Conservation (phyloP, 164 flowering plant genomes). For the Liquidambar formosana region DNA sequence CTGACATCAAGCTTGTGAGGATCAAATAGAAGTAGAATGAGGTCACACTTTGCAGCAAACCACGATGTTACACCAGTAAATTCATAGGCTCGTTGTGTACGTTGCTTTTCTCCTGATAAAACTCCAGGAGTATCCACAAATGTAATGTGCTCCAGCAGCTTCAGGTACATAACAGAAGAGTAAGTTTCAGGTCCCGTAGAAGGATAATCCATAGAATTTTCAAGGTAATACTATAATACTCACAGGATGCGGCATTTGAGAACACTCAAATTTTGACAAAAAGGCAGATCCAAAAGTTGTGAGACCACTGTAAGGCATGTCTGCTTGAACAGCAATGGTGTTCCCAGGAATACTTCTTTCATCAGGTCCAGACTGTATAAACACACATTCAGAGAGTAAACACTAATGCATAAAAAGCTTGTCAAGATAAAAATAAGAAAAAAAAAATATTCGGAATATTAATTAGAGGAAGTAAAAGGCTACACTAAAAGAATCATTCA, state of each 20-base stretch:
- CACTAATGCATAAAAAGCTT: neutral
- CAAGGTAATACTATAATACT: constrained; percentile 25
- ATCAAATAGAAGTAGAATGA: constrained; percentile 88
- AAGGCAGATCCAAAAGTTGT: constrained; percentile 91
- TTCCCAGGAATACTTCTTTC: constrained; percentile 95
- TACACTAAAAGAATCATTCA: neutral
- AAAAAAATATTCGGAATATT: neutral
- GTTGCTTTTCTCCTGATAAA: constrained; percentile 94
- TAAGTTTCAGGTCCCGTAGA: neutral
- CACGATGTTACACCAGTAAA: constrained; percentile 97
- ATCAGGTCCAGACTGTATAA: constrained; percentile 82
- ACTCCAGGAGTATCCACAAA: constrained; percentile 99
- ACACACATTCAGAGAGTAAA: constrained; percentile 2
- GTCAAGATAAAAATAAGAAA: neutral
- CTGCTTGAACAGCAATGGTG: constrained; percentile 96
- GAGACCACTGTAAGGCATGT: constrained; percentile 94
- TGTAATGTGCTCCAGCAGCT: constrained; percentile 93
- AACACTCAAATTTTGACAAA: constrained; percentile 96
- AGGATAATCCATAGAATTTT: constrained; percentile 2
- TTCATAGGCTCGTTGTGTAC: constrained; percentile 94
- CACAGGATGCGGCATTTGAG: constrained; percentile 98
- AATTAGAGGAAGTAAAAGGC: neutral
- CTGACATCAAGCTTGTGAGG: constrained; percentile 97
- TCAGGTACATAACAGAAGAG: constrained; percentile 14
- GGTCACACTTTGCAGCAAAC: constrained; percentile 98